These are phyloP conservation scores for Annulohypoxylon bovei DNA, from an alignment of 495 filamentous ascomycete species.

Conservation along the genomic window DNA sequence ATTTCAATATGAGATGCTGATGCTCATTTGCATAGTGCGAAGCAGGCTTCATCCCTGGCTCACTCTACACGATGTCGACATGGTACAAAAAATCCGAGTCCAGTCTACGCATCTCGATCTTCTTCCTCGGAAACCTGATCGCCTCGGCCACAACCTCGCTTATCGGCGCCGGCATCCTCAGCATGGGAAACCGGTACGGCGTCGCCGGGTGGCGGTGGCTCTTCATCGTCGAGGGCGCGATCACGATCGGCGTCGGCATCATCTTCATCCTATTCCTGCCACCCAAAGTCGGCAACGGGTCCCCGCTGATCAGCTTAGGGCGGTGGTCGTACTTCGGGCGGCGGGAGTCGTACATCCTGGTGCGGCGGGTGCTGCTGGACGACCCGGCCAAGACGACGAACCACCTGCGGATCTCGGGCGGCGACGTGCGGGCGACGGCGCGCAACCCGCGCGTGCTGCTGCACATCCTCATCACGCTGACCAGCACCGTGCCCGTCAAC, in stretches of 20 bases:
- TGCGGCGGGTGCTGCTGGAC: constrained; percentile 50
- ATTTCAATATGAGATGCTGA: neutral
- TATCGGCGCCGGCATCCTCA: constrained; percentile 62
- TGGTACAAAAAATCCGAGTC: constrained; percentile 70
- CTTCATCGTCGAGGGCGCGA: constrained; percentile 65
- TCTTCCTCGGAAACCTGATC: constrained; percentile 64
- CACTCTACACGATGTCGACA: constrained; percentile 66
- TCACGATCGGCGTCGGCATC: constrained; percentile 62
- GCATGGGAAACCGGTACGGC: constrained; percentile 59
- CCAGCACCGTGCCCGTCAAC: constrained; percentile 48
- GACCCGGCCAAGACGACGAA: constrained; percentile 49
- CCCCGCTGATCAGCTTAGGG: constrained; percentile 54
- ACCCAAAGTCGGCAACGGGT: constrained; percentile 51
- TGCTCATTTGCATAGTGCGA: constrained; percentile 50
- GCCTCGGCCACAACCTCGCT: constrained; percentile 63
- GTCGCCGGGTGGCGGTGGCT: constrained; percentile 71
- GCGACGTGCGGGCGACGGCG: constrained; percentile 55
- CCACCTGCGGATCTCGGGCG: constrained; percentile 53
- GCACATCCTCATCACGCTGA: constrained; percentile 55
- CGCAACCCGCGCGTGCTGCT: constrained; percentile 55
- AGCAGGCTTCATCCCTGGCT: constrained; percentile 68
- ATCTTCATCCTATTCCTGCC: constrained; percentile 63
- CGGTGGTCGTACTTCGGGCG: constrained; percentile 52
- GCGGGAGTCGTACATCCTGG: constrained; percentile 51
- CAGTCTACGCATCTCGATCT: constrained; percentile 62